These are phyloP conservation scores for Podila horticola DNA, from an alignment of 192 early-diverging fungal genomes.

Conservation along the genomic window DNA sequence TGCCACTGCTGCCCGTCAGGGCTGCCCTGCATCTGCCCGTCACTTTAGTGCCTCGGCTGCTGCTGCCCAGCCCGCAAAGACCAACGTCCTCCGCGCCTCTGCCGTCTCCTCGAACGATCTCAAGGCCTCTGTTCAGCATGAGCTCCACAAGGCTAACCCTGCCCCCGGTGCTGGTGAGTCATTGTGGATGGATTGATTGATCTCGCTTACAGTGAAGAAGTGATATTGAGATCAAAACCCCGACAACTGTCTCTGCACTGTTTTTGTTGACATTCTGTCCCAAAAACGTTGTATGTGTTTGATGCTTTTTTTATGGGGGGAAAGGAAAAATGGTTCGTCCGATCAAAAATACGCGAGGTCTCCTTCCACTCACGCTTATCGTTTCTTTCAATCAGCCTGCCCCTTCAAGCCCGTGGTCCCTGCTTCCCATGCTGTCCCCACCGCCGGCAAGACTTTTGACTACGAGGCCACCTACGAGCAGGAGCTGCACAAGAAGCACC, in stretches of 20 bases:
- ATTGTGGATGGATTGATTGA: not conserved
- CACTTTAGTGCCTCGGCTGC: conserved; percentile 50
- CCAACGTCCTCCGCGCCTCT: conserved; percentile 48
- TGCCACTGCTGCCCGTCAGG: conserved; percentile 52
- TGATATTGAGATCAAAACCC: no score
- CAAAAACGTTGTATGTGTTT: no score
- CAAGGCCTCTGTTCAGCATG: conserved; percentile 39
- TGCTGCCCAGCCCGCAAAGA: conserved; percentile 40
- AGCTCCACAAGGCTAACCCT: conserved; percentile 48
- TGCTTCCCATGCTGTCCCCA: conserved; percentile 46
- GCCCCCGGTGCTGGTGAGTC: conserved; percentile 46
- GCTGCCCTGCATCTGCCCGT: conserved; percentile 35
- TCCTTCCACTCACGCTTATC: not conserved
- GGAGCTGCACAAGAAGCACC: conserved; percentile 95
- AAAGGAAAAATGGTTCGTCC: no score
- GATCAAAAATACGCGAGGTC: no score
- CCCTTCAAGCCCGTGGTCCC: conserved; percentile 53
- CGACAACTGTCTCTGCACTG: not conserved
- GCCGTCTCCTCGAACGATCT: conserved; percentile 39
- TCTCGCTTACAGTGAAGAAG: no score
- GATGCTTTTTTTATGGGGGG: no score
- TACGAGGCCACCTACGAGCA: conserved; percentile 89
- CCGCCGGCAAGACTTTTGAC: conserved; percentile 73
- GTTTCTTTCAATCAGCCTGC: conserved; percentile 24
- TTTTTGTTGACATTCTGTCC: conserved; percentile 11